These are phyloP conservation scores for Nicotiana otophora DNA, from an alignment of 257 asterid genomes.

Conservation along the genomic window DNA sequence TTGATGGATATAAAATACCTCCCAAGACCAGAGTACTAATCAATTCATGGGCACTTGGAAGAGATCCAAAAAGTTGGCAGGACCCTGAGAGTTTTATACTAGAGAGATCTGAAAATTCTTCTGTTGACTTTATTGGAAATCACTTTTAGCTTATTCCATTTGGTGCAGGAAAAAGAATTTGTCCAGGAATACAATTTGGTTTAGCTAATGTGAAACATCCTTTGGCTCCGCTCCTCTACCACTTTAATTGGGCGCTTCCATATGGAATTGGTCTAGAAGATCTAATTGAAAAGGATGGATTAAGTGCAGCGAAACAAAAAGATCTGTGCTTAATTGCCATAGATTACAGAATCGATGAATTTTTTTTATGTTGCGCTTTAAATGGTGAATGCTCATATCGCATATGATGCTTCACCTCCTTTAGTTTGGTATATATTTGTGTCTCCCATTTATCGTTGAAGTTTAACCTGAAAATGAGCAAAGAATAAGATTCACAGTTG, in stretches of 20 bases:
- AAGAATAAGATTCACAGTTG: neutral
- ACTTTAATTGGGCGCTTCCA: neutral
- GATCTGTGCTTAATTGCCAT: neutral
- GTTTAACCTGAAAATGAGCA: neutral
- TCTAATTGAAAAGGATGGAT: neutral
- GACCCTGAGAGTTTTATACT: neutral
- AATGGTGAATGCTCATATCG: neutral
- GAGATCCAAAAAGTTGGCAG: neutral
- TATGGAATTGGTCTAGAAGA: neutral
- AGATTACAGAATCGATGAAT: neutral
- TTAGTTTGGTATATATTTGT: neutral
- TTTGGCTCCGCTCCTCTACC: neutral
- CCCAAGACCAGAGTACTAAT: conserved; percentile 4
- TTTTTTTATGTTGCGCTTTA: neutral
- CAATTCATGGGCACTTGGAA: conserved; percentile 1
- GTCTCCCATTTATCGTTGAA: neutral
- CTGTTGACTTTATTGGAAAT: neutral
- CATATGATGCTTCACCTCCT: neutral
- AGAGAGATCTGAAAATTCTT: neutral
- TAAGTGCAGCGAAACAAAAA: neutral
- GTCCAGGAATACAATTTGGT: neutral
- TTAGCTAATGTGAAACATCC: neutral
- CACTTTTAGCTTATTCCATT: neutral
- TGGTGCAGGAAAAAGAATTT: neutral
- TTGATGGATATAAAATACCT: conserved; percentile 7